Percentiles rank a stretch among this genome's conserved stretches.
Evolutionary conservation across 164 flowering plant species (phyloP).

Genomic region (Annona cherimola): DNA sequence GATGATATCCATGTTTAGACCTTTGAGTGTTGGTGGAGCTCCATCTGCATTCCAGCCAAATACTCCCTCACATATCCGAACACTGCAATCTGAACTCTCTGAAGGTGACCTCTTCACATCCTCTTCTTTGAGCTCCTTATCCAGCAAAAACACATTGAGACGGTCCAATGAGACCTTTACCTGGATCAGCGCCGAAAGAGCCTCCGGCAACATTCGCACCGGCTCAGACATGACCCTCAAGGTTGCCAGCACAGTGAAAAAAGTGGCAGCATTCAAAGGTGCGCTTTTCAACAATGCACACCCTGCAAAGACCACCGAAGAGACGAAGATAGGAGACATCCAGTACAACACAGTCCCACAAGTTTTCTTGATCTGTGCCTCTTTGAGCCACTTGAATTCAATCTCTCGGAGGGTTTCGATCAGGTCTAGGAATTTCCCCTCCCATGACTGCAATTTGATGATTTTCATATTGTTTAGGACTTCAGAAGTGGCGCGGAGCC

Average conservation of each 20-base stretch:
- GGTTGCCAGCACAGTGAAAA: conserved; percentile 71
- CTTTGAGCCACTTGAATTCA: conserved; percentile 63
- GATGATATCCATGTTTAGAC: conserved; percentile 37
- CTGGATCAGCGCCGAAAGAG: conserved; percentile 67
- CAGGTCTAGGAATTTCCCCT: conserved; percentile 56
- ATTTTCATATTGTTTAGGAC: conserved; percentile 79
- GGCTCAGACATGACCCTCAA: conserved; percentile 64
- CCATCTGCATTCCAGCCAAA: conserved; percentile 67
- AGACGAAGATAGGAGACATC: conserved; percentile 72
- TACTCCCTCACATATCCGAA: conserved; percentile 39
- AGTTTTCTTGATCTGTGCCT: conserved; percentile 36
- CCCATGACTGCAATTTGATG: conserved; percentile 91
- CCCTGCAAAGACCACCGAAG: conserved; percentile 63
- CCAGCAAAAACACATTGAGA: conserved; percentile 48
- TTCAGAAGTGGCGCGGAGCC: conserved; percentile 73
- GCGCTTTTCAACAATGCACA: conserved; percentile 40
- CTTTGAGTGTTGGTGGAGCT: conserved; percentile 28
- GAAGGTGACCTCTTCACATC: conserved; percentile 6
- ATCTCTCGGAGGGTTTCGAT: conserved; percentile 43
- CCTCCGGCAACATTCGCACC: conserved; percentile 59
- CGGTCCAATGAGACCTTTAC: conserved; percentile 71
- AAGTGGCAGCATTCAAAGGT: conserved; percentile 61
- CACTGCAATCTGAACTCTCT: conserved; percentile 11
- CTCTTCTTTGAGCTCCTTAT: conserved; percentile 50
- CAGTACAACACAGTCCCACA: conserved; percentile 53